A percentile compares a stretch with the other conserved stretches of the same genome.
Conservation (phyloP, 345 rosid species). For the Salix dunnii region DNA sequence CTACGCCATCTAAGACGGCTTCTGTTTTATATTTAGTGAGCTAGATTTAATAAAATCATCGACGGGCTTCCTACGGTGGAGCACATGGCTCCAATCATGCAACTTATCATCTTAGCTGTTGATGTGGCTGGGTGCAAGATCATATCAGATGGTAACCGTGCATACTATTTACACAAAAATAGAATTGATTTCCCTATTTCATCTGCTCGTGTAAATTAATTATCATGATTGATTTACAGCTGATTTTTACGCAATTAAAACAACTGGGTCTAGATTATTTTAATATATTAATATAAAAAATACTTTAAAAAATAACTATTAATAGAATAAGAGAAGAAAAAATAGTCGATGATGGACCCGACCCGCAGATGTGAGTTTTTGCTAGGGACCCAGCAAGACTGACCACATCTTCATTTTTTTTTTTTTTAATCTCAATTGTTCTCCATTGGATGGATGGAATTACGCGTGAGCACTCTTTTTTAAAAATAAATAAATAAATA, state of each 20-base stretch:
- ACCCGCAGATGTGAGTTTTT: slow-evolving; percentile 8
- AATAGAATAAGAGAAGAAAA: neutral
- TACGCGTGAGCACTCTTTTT: no score
- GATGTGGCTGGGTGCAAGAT: neutral
- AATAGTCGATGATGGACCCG: slow-evolving; percentile 7
- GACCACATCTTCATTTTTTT: neutral
- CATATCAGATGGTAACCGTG: neutral
- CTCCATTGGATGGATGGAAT: neutral
- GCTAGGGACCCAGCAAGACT: slow-evolving; percentile 23
- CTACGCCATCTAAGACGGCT: slow-evolving; percentile 14
- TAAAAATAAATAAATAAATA: no score
- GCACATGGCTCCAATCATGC: slow-evolving; percentile 22
- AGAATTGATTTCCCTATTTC: neutral
- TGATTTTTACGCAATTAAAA: neutral
- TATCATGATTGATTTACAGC: neutral
- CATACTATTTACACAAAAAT: accelerated
- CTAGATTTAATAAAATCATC: neutral
- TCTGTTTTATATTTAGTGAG: neutral
- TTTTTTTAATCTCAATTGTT: neutral
- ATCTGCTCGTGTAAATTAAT: neutral
- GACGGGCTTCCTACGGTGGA: neutral
- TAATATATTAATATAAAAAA: no score
- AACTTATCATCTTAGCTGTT: slow-evolving; percentile 8
- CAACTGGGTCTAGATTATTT: neutral
- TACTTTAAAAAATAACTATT: no score